Percentiles rank a stretch among this genome's conserved stretches.
Conservation (phyloP, 768 basidiomycete species). For the Porphyrellus cyaneotinctus region DNA sequence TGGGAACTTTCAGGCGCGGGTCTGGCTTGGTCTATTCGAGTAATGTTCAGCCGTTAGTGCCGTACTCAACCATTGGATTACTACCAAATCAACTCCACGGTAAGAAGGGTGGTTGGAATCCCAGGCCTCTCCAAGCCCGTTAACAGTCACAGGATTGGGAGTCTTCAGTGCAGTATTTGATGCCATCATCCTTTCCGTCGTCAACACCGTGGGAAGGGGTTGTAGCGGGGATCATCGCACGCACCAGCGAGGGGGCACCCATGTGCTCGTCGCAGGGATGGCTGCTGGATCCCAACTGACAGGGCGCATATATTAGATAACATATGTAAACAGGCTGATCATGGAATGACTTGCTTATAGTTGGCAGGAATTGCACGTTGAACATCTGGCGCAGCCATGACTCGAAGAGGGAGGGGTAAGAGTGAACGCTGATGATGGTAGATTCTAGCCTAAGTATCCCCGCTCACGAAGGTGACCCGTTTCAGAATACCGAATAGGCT, state of each 20-base stretch:
- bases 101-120: conserved; percentile 18
- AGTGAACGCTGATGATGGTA: background rate
- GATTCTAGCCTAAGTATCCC: background rate
- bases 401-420: background rate
- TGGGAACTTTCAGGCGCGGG: conserved; percentile 20
- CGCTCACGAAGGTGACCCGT: background rate
- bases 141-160: background rate
- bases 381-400: conserved; percentile 24
- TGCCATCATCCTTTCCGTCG: conserved; percentile 18
- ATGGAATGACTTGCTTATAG: conserved; percentile 14
- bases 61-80: background rate
- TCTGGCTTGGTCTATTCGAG: conserved; percentile 19
- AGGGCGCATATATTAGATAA: conserved; percentile 1
- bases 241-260: conserved; percentile 27
- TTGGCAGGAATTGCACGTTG: conserved; percentile 12
- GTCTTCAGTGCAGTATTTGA: conserved; percentile 2
- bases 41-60: background rate
- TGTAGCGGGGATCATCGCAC: background rate
- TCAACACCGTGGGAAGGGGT: background rate
- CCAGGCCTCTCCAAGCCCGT: conserved; percentile 27
- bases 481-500: background rate
- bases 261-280: conserved; percentile 22
- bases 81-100: conserved; percentile 24
- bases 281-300: conserved; percentile 24
- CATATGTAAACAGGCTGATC: background rate